Evolutionary conservation across 805 yeast species (phyloP).

Genomic region (Kazachstania taianensis): DNA sequence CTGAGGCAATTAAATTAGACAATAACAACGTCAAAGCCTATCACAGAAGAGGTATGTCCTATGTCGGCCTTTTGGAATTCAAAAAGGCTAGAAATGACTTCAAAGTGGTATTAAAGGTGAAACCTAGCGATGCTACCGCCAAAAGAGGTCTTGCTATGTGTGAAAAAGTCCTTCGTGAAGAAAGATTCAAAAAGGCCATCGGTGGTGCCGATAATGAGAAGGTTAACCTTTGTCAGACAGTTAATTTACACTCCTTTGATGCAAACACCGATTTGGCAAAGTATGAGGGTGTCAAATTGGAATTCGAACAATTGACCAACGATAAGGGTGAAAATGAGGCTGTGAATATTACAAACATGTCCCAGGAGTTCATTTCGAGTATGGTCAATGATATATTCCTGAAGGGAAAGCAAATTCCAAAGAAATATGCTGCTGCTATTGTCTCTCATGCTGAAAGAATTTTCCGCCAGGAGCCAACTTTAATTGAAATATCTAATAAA

Average conservation of each 20-base stretch:
- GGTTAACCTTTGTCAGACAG: conserved; percentile 21
- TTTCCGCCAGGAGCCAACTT: conserved; percentile 55
- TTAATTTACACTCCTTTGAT: conserved; percentile 23
- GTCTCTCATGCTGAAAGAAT: conserved; percentile 59
- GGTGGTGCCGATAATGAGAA: conserved; percentile 45
- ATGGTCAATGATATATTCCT: conserved; percentile 62
- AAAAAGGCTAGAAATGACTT: conserved; percentile 66
- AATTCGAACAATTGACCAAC: conserved; percentile 21
- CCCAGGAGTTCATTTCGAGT: conserved; percentile 44
- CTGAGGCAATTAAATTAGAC: conserved; percentile 58
- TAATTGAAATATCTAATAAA: conserved; percentile 55
- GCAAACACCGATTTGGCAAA: conserved; percentile 24
- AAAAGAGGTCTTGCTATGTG: conserved; percentile 52
- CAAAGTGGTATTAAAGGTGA: conserved; percentile 45
- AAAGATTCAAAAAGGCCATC: conserved; percentile 81
- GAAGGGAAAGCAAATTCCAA: conserved; percentile 65
- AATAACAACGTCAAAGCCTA: conserved; percentile 65
- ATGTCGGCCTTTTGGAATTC: conserved; percentile 65
- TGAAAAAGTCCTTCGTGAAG: conserved; percentile 52
- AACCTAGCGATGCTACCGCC: conserved; percentile 65
- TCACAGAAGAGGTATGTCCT: conserved; percentile 78
- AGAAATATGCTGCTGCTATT: conserved; percentile 73
- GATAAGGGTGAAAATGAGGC: conserved; percentile 21
- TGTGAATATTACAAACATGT: conserved; percentile 33
- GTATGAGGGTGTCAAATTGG: conserved; percentile 24